Percentiles rank a stretch among this genome's conserved stretches.
phyloP scores from a whole-genome alignment of 129 eudicot genomes.

The Chrysanthemum makinoi region DNA sequence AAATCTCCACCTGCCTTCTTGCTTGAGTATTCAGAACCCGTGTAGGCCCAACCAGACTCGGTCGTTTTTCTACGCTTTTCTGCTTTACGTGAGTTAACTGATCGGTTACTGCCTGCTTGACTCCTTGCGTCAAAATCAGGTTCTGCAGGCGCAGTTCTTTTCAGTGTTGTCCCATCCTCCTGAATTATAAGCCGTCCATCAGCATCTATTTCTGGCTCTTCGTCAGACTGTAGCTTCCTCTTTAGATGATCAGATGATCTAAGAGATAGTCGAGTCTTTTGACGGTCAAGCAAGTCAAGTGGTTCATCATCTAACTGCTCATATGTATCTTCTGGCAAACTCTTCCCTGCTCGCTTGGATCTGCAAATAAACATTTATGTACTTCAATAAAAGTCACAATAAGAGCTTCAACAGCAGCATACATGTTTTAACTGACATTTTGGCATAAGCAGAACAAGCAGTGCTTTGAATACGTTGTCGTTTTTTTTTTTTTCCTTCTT shows the following conservation, averaged over 20 bases:
- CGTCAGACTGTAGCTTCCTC: slow-evolving; percentile 63
- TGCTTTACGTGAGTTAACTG: slow-evolving; percentile 39
- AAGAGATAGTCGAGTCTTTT: slow-evolving; percentile 73
- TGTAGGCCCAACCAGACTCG: slow-evolving; percentile 75
- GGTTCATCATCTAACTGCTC: slow-evolving; percentile 85
- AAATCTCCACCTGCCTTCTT: slow-evolving; percentile 97
- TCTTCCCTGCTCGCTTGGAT: slow-evolving; percentile 63
- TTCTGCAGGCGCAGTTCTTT: slow-evolving; percentile 35
- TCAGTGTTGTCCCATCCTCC: slow-evolving; percentile 45
- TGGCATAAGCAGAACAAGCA: no score
- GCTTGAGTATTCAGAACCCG: slow-evolving; percentile 87
- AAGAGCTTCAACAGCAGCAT: no score
- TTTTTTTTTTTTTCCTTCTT: no score
- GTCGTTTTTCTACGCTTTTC: slow-evolving; percentile 65
- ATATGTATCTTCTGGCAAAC: slow-evolving; percentile 69
- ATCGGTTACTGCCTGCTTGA: slow-evolving; percentile 39
- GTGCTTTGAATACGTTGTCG: no score
- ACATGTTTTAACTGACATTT: no score
- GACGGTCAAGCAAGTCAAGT: slow-evolving; percentile 83
- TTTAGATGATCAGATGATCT: slow-evolving; percentile 52
- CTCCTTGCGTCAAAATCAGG: slow-evolving; percentile 55
- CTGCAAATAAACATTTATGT: slow-evolving; percentile 32
- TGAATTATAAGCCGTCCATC: slow-evolving; percentile 77
- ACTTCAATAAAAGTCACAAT: neutral
- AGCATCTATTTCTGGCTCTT: slow-evolving; percentile 69